phyloP scores from a whole-genome alignment of 257 asterid genomes.

The Petrea volubilis region DNA sequence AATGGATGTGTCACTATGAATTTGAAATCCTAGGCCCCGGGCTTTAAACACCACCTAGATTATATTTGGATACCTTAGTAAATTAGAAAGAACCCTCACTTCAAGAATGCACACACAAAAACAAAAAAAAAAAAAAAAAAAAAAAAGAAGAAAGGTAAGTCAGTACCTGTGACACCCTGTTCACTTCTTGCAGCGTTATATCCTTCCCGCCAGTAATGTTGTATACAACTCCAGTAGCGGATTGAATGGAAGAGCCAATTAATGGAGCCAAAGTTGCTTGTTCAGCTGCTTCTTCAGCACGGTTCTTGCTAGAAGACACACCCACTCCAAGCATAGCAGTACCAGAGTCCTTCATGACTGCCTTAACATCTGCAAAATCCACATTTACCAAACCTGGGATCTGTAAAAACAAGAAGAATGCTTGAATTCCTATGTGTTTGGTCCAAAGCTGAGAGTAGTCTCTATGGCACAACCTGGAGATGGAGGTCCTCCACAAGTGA shows the following conservation, averaged over 20 bases:
- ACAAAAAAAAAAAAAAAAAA: background rate
- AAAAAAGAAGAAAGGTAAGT: background rate
- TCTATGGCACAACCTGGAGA: background rate
- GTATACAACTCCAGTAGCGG: constrained; percentile 98
- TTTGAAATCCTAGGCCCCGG: background rate
- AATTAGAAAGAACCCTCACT: too few relatives aligned
- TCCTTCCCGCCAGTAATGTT: constrained; percentile 99
- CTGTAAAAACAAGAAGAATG: constrained; percentile 47
- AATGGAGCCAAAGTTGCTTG: constrained; percentile 97
- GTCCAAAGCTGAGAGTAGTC: background rate
- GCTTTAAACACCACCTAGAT: too few relatives aligned
- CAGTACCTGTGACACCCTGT: constrained; percentile 92
- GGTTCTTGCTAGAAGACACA: constrained; percentile 96
- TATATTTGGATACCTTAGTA: background rate
- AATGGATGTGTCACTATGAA: too few relatives aligned
- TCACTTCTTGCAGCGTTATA: constrained; percentile 93
- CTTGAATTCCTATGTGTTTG: background rate
- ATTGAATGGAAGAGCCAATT: constrained; percentile 93
- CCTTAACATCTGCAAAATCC: constrained; percentile 97
- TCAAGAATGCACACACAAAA: too few relatives aligned
- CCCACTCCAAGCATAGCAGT: constrained; percentile 99
- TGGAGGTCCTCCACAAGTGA: background rate
- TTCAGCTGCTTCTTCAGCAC: constrained; percentile 99
- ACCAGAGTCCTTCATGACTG: constrained; percentile 99
- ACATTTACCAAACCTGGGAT: constrained; percentile 97